Evolutionary conservation across 345 rosid species (phyloP), one percentile per base, ranked within the genome.

Genomic region (Eucalyptus paniculata): DNA sequence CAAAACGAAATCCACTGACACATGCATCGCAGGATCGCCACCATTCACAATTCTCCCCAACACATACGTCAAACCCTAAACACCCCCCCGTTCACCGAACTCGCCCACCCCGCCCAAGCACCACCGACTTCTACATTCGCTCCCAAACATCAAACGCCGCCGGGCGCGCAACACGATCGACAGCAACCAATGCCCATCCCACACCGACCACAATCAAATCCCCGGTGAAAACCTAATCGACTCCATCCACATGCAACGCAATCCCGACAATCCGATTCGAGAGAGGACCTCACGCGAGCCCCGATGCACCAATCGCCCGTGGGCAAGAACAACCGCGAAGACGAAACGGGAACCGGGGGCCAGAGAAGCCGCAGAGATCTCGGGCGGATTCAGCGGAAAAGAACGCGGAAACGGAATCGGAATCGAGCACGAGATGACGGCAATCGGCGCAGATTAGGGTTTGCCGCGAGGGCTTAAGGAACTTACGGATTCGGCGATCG

Each of bases 371-470:
- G 47, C 85, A 40, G 85, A 77, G 85, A 77, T 77, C 85, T 77
- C 47, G 85, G 47, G 26, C 85, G 47, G 47, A 77, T 77, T 77
- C 85, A 40, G 24, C 7, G 28, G 28, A 30, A 62, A 28, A 6
- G 32, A 6, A 30, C 9, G 17, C 58, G 1, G 17, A 87, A 69
- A 49, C 56, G n/a, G 89, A 86, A 87, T 90, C 82, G 87, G 87
- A 90, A 93, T 91, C 92, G 91, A 92, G 28, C 47, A 90, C 40
- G 77, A 69, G 49, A 58, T 8, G 15, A 47, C 86, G 85, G 77
- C 44, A 26, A 28, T 21, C 34, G 86, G 87, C 90, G 91, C 91
- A 53, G 88, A 90, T 19, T 67, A 86, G 92, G 92, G 94, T 58
- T 91, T 88, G 83, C 77, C 18, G 49, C 45, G 65, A 58, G 89